Conservation (phyloP, 2,329 filamentous ascomycete species). For the Claviceps capensis region DNA sequence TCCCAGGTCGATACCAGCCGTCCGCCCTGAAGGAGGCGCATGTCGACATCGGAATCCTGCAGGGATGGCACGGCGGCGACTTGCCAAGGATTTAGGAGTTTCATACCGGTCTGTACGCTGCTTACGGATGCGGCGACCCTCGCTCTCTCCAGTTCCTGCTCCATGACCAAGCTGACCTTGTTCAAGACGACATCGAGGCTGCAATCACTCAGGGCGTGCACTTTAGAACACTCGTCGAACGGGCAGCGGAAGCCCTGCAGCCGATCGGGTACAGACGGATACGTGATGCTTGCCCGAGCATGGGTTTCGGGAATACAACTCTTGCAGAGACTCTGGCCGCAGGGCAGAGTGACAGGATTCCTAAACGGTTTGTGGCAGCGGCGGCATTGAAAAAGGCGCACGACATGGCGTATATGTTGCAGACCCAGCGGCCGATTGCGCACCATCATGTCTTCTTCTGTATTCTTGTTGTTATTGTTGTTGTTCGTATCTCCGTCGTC, state of each 20-base stretch:
- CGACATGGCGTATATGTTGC: slow-evolving; percentile 16
- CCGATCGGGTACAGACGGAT: slow-evolving; percentile 55
- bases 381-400: slow-evolving; percentile 66
- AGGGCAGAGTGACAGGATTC: slow-evolving; percentile 64
- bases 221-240: slow-evolving; percentile 47
- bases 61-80: slow-evolving; percentile 28
- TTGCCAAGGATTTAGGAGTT: slow-evolving; percentile 23
- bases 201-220: slow-evolving; percentile 69
- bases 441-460: neutral
- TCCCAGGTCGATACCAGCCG: slow-evolving; percentile 52
- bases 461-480: too few species aligned
- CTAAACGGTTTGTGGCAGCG: slow-evolving; percentile 55
- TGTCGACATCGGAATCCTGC: slow-evolving; percentile 17
- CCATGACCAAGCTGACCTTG: slow-evolving; percentile 52
- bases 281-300: slow-evolving; percentile 57
- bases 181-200: slow-evolving; percentile 61
- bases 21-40: slow-evolving; percentile 36
- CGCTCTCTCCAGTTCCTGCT: slow-evolving; percentile 34
- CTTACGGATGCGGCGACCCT: slow-evolving; percentile 14
- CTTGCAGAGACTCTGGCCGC: slow-evolving; percentile 66
- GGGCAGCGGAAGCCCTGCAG: slow-evolving; percentile 63
- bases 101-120: slow-evolving; percentile 24
- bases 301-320: slow-evolving; percentile 57
- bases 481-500: neutral
- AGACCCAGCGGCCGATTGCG: slow-evolving; percentile 1